Evolutionary conservation across 345 rosid genomes (phyloP), one percentile per base, ranked within the genome.

Genomic region (Odontarrhena argentea): DNA sequence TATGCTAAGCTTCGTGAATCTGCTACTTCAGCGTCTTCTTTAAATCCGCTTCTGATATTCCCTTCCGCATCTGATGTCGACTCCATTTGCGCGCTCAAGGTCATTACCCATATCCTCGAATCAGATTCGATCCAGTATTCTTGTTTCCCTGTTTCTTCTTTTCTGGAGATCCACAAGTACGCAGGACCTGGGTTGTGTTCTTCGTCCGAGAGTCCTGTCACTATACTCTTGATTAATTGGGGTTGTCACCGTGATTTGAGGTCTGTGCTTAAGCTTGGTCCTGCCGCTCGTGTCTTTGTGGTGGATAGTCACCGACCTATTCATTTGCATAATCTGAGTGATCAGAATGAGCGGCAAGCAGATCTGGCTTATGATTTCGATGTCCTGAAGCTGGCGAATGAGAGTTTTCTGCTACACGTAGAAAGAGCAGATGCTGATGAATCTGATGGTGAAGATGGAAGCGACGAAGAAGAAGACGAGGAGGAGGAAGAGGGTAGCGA

Each of bases 281-380:
- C 87, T 0, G 63, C 73, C 3, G 87, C 77, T 8, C 74, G 85
- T 62, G 92, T 88, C 62, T 94, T 94, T 36, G 96, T 88, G 0
- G 86, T 94, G 9, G 99, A 94, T 79, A 84, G 97, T 68, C 99
- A 94, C 43, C 79, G 99, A 4, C 99, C 96, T 4, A 88, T 91
- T 74, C 99, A 94, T 79, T 75, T 94, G 83, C 93, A 84, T 74
- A 94, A 94, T 50, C 68, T 94, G 73, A 82, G 89, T 40, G 86
- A 85, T 48, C 68, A 65, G 32, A 94, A 94, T 82, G 96, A 93
- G 83, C 73, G 78, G 34, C 90, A 85, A 72, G 88, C 95, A n/a
- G 97, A 87, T 82, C 77, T 88, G 61, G 87, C 89, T 3, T 86
- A 85, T 65, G 97, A 88, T 77, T 88, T 91, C 26, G 82, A 94